Evolutionary conservation across 768 basidiomycete genomes (phyloP), one percentile per base, ranked within the genome.

Genomic region (Suillus clintonianus): DNA sequence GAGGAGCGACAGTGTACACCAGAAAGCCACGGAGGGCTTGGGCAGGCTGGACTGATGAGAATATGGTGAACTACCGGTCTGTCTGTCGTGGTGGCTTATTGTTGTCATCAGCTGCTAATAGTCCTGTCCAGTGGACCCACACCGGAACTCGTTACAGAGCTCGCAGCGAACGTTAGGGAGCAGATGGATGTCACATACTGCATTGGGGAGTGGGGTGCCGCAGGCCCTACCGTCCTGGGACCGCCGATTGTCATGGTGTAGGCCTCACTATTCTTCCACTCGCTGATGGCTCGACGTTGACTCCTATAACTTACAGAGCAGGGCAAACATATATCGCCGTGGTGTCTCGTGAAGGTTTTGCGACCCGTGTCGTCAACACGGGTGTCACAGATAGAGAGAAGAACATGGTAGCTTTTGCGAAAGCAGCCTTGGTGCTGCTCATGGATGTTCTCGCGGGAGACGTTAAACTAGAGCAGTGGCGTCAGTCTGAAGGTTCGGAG

Each of bases 351-450:
- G 51, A 66, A 3, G 56, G 61, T 10, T 58, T 65, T 14, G 69
- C 60, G 22, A 70, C 60, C 11, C 61, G 64, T 39, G 60, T 63
- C 15, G 64, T 70, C 19, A 34, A 63, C 42, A 70, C 64, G 8
- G 65, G 61, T 36, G 42, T 36, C 36, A 36, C 43, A 19, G 69
- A 67, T 27, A 64, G 69, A 50, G 69, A 61, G 42, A 30, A 50
- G n/a, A 70, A 70, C 48, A 70, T 70, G 69, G 34, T 68, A 11
- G 62, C 62, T 24, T 70, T 70, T 41, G 30, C 69, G n/a, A 67
- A 70, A 59, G 64, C 55, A 56, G 36, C 48, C 8, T 55, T 70
- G 39, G 48, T 53, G 24, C 51, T 70, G 42, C 42, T 70, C 54
- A 57, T 53, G 19, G 66, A 67, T 36, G 69, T 64, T 17, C 51